Evolutionary conservation across 441 rosid genomes (phyloP).

Genomic region (Gossypium gossypioides): DNA sequence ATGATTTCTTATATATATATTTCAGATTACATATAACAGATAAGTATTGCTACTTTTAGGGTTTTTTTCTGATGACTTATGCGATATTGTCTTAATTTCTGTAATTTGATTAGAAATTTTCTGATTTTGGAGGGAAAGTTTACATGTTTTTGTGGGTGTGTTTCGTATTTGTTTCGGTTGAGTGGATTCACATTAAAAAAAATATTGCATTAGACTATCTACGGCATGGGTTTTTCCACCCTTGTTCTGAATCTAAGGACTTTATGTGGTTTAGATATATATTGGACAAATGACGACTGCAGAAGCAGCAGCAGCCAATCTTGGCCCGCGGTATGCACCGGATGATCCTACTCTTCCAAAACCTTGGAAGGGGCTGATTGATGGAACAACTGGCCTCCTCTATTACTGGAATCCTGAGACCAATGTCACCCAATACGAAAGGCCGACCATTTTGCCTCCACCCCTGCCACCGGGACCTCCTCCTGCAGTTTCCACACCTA

Average conservation of each 20-base stretch:
- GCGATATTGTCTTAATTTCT: background rate
- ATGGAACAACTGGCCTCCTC: slow-evolving; percentile 61
- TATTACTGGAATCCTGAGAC: slow-evolving; percentile 96
- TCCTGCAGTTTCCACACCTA: slow-evolving; percentile 40
- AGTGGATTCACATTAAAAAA: background rate
- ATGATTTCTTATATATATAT: background rate
- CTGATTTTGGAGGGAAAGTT: background rate
- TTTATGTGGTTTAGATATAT: slow-evolving; percentile 22
- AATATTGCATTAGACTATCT: background rate
- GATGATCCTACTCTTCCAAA: slow-evolving; percentile 84
- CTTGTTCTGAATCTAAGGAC: background rate
- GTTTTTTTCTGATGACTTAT: background rate
- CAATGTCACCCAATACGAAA: slow-evolving; percentile 78
- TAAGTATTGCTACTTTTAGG: background rate
- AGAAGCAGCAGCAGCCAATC: slow-evolving; percentile 41
- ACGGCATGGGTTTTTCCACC: background rate
- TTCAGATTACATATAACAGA: background rate
- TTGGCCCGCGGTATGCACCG: slow-evolving; percentile 78
- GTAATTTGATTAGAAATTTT: background rate
- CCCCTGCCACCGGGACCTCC: slow-evolving; percentile 51
- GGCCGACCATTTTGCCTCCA: slow-evolving; percentile 47
- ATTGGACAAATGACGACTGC: slow-evolving; percentile 42
- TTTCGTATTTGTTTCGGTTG: background rate
- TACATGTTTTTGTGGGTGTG: background rate
- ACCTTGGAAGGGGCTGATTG: slow-evolving; percentile 87